A percentile compares a stretch with the other conserved stretches of the same genome.
Conservation (phyloP, 1,284 basidiomycete genomes). For the Pseudozyma pruni region DNA sequence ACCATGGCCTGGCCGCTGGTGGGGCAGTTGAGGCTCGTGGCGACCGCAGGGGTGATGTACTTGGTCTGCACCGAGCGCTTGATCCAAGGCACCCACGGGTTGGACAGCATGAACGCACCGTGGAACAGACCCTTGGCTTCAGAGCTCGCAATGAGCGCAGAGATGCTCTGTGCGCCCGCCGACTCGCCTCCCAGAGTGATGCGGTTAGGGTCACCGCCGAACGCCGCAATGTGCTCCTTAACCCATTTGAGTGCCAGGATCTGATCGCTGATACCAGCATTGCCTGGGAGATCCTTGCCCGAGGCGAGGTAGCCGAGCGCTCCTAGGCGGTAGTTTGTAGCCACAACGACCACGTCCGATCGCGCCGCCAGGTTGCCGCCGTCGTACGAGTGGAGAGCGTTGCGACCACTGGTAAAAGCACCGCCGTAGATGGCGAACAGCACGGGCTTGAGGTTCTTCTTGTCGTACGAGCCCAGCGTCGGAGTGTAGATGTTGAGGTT, state of each 20-base stretch:
- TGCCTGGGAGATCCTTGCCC: slow-evolving; percentile 35
- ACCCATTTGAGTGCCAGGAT: slow-evolving; percentile 71
- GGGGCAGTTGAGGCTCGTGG: slow-evolving; percentile 17
- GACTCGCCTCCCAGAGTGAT: slow-evolving; percentile 89
- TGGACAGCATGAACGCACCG: slow-evolving; percentile 37
- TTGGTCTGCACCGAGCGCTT: slow-evolving; percentile 23
- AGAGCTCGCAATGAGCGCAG: slow-evolving; percentile 26
- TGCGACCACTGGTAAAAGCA: slow-evolving; percentile 69
- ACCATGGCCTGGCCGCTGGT: slow-evolving; percentile 27
- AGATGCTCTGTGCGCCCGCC: slow-evolving; percentile 74
- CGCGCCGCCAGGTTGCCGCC: slow-evolving; percentile 70
- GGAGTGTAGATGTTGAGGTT: slow-evolving; percentile 74
- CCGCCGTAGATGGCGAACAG: slow-evolving; percentile 71
- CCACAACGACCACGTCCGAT: slow-evolving; percentile 73
- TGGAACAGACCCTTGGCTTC: slow-evolving; percentile 25
- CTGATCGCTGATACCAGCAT: slow-evolving; percentile 61
- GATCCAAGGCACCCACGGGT: slow-evolving; percentile 42
- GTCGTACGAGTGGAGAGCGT: slow-evolving; percentile 69
- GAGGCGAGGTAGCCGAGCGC: slow-evolving; percentile 54
- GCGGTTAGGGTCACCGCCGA: slow-evolving; percentile 76
- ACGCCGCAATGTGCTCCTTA: slow-evolving; percentile 71
- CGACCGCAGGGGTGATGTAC: slow-evolving; percentile 25
- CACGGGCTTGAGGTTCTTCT: slow-evolving; percentile 71
- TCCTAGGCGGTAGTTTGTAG: slow-evolving; percentile 72
- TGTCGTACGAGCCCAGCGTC: slow-evolving; percentile 45